Evolutionary conservation across 2,329 filamentous ascomycete species (phyloP), one percentile per base, ranked within the genome.

Genomic region (Fusarium nurragi): DNA sequence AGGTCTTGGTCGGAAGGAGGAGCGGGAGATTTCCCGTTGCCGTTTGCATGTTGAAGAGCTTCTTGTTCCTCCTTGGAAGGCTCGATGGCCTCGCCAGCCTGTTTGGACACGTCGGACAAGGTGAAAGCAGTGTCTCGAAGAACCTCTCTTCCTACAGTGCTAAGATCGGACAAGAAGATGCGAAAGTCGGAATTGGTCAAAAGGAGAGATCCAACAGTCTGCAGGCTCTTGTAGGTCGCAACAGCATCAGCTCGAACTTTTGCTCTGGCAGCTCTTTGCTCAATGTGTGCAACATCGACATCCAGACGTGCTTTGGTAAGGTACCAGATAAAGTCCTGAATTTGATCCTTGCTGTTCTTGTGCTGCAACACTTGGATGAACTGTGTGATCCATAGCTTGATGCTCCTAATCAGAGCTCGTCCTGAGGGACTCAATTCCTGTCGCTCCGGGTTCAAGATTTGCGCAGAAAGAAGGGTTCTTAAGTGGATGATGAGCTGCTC

Each of bases 261-360:
- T 59, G 71, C 71, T 4, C 70, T 65, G 5, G 72, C 57, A 13
- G 73, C 72, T 30, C 71, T 68, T 3, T 69, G 70, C 7, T 64
- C 69, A 13, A 77, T 68, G 19, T 75, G 69, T 6, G 67, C 70
- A 8, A 73, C 60, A 39, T 78, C 75, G 2, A 77, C 60, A 6
- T 77, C 64, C 7, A 95, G 80, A 30, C 86, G 85, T n/a, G 92
- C 89, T 74, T 91, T 90, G 64, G 88, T 81, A 43, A 97, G 77
- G 70, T 90, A 93, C 93, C 93, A 97, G 36, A 97, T 82, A 65
- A 97, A 91, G 71, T 97, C 92, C 76, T 98, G 94, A 18, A 98
- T 86, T 75, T 97, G 90, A 76, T 98, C 93, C 16, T 86, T 78
- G 61, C 83, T 81, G 76, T 97, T 97, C 80, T 97, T 98, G 77